Conservation (phyloP, 2,329 filamentous ascomycete species). For the Fonsecaea multimorphosa region DNA sequence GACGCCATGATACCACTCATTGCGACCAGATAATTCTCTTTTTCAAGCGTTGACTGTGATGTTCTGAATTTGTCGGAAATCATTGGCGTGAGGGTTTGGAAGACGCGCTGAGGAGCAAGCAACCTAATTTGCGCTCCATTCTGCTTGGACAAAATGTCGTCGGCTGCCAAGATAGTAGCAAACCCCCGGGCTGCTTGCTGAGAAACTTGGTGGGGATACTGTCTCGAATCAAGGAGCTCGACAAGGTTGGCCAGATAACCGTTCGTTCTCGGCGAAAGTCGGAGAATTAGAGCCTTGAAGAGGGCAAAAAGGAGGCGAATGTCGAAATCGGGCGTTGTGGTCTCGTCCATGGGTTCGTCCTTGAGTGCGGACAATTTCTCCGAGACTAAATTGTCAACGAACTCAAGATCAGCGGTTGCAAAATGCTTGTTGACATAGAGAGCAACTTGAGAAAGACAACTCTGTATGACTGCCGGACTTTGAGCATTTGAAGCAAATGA, state of each 20-base stretch:
- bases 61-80: constrained; percentile 61
- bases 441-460: constrained; percentile 41
- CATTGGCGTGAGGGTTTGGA: constrained; percentile 63
- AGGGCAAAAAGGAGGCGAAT: constrained; percentile 66
- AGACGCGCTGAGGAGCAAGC: constrained; percentile 68
- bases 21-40: constrained; percentile 68
- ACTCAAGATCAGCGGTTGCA: constrained; percentile 41
- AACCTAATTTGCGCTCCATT: constrained; percentile 68
- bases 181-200: constrained; percentile 63
- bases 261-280: constrained; percentile 56
- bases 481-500: constrained; percentile 33
- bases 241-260: constrained; percentile 60
- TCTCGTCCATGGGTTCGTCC: constrained; percentile 31
- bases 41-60: constrained; percentile 49
- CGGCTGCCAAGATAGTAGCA: constrained; percentile 63
- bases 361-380: constrained; percentile 32
- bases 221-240: constrained; percentile 51
- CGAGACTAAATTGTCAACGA: constrained; percentile 43
- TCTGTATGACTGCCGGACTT: constrained; percentile 29
- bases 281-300: constrained; percentile 65
- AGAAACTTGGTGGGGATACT: constrained; percentile 53
- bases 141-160: constrained; percentile 64
- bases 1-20: constrained; percentile 66
- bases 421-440: constrained; percentile 50
- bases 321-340: constrained; percentile 45